These are phyloP conservation scores for Heliosperma pusillum DNA, from an alignment of 148 eudicot species.

Conservation along the genomic window DNA sequence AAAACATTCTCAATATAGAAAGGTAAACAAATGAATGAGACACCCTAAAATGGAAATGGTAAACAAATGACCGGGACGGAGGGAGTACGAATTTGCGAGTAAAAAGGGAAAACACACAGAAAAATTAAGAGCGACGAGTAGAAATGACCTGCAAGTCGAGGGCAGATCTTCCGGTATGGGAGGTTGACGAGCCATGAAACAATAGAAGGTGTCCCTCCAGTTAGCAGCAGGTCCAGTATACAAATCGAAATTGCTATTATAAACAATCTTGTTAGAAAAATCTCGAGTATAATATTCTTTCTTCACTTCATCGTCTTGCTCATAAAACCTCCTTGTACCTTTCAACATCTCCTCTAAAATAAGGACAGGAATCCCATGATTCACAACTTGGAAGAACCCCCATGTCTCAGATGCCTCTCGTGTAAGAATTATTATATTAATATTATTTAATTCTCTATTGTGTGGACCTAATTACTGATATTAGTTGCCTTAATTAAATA, in stretches of 20 bases:
- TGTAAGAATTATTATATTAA: too few relatives aligned
- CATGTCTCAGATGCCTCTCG: too few relatives aligned
- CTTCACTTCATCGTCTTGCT: conserved; percentile 39
- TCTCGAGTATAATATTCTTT: conserved; percentile 42
- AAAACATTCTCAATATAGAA: too few relatives aligned
- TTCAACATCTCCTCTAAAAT: conserved; percentile 39
- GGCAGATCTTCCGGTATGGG: conserved; percentile 50
- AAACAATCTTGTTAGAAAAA: conserved; percentile 19
- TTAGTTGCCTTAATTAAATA: too few relatives aligned
- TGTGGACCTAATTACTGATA: too few relatives aligned
- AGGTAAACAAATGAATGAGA: too few relatives aligned
- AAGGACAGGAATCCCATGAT: conserved; percentile 40
- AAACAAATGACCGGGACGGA: too few relatives aligned
- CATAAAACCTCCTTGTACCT: conserved; percentile 40
- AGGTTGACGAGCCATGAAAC: conserved; percentile 20
- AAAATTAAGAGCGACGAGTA: neutral
- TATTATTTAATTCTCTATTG: too few relatives aligned
- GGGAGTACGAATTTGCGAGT: too few relatives aligned
- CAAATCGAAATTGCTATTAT: conserved; percentile 43
- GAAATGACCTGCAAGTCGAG: conserved; percentile 44
- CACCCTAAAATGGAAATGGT: too few relatives aligned
- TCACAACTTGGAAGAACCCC: conserved; percentile 56
- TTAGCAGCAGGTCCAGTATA: conserved; percentile 28
- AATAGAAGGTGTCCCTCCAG: conserved; percentile 42
- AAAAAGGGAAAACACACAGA: neutral